These are phyloP conservation scores for Cadophora sp. DNA, from an alignment of 2,329 filamentous ascomycete species.

Conservation along the genomic window DNA sequence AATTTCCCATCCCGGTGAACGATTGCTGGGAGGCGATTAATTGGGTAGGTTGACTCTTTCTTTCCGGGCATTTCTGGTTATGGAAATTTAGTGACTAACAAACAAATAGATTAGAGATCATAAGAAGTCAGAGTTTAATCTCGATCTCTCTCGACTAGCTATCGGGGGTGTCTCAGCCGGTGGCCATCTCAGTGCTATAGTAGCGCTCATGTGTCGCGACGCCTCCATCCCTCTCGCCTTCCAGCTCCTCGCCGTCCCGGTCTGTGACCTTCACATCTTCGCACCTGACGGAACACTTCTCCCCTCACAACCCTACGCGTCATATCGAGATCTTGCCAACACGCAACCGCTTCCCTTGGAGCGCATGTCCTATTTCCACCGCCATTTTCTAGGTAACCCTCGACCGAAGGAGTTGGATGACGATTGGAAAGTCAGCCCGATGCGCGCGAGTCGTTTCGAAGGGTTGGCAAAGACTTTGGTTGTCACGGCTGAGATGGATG, in stretches of 20 bases:
- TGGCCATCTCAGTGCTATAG: conserved; percentile 32
- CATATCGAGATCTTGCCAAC: conserved; percentile 33
- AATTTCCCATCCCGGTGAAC: conserved; percentile 52
- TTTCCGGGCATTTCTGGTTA: not conserved
- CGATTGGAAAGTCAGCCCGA: conserved; percentile 32
- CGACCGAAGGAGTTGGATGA: conserved; percentile 16
- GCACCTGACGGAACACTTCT: conserved; percentile 13
- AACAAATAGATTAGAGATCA: conserved; percentile 18
- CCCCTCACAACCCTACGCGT: conserved; percentile 24
- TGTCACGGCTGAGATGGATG: conserved; percentile 48
- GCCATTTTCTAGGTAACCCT: conserved; percentile 29
- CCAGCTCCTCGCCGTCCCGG: conserved; percentile 33
- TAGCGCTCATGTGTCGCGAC: conserved; percentile 34
- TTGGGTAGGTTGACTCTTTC: conserved; percentile 44
- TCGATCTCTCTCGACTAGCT: conserved; percentile 29
- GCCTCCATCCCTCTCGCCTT: conserved; percentile 31
- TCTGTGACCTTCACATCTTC: conserved; percentile 31
- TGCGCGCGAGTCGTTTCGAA: conserved; percentile 42
- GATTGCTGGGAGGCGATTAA: conserved; percentile 54
- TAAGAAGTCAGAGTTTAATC: conserved; percentile 35
- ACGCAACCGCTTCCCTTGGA: conserved; percentile 29
- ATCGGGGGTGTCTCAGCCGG: conserved; percentile 36
- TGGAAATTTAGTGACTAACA: not conserved
- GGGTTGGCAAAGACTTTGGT: conserved; percentile 44
- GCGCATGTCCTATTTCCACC: conserved; percentile 33